Conservation (phyloP, 1,284 basidiomycete genomes). For the Sanghuangporus weigelae region DNA sequence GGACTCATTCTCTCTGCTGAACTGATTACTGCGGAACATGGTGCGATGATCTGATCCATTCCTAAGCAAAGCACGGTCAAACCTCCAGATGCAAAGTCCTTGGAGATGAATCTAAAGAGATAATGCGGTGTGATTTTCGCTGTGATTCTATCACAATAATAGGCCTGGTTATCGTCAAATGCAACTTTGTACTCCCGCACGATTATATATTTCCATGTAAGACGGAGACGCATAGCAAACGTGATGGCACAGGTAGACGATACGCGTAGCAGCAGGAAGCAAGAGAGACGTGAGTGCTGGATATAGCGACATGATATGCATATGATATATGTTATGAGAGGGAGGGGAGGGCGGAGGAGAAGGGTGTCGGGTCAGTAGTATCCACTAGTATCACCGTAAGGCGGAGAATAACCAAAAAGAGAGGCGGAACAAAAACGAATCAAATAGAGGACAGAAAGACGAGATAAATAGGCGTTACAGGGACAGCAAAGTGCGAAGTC, state of each 20-base stretch:
- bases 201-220: slow-evolving; percentile 8
- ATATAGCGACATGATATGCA: slow-evolving; percentile 14
- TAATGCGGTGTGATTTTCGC: not conserved
- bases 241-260: slow-evolving; percentile 1
- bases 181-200: not conserved
- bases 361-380: not conserved
- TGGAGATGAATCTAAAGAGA: slow-evolving; percentile 12
- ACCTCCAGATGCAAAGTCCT: slow-evolving; percentile 8
- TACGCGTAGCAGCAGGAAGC: slow-evolving; percentile 8
- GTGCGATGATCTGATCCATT: slow-evolving; percentile 16
- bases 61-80: slow-evolving; percentile 11
- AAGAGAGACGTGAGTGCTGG: not conserved
- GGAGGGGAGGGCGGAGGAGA: not conserved
- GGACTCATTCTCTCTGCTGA: slow-evolving; percentile 7
- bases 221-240: slow-evolving; percentile 5
- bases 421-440: slow-evolving; percentile 15
- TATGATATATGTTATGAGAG: slow-evolving; percentile 16
- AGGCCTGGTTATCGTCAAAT: no score
- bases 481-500: slow-evolving; percentile 22
- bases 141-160: not conserved
- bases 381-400: not conserved
- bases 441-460: not conserved
- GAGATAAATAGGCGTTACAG: slow-evolving; percentile 23
- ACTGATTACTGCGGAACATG: slow-evolving; percentile 9
- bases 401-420: slow-evolving; percentile 21